These are phyloP conservation scores for Kandelia obovata DNA, from an alignment of 345 rosid genomes.

Conservation along the genomic window DNA sequence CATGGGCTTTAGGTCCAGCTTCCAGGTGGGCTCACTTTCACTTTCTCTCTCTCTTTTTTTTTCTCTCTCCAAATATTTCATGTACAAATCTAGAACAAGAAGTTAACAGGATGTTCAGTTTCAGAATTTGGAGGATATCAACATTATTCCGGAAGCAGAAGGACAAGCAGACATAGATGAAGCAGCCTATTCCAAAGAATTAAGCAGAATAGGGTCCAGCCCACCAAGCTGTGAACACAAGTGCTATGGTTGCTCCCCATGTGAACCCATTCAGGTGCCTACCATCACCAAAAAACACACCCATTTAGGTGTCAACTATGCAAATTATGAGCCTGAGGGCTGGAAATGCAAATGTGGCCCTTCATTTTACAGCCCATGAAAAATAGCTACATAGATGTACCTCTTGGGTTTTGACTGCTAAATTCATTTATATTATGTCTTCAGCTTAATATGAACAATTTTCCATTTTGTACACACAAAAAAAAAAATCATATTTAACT, in stretches of 20 bases:
- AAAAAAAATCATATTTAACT: too few relatives aligned
- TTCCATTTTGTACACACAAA: too few relatives aligned
- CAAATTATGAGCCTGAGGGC: conserved; percentile 79
- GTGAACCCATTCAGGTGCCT: conserved; percentile 75
- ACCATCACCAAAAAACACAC: conserved; percentile 28
- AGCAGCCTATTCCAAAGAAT: conserved; percentile 18
- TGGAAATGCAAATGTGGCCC: conserved; percentile 91
- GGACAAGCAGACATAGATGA: conserved; percentile 10
- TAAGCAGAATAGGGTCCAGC: conserved; percentile 59
- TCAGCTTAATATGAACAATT: too few relatives aligned
- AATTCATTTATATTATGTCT: too few relatives aligned
- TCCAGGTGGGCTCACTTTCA: conserved; percentile 6
- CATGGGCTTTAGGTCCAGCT: not conserved
- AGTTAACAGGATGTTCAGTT: not conserved
- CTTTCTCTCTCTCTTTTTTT: not conserved
- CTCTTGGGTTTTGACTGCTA: too few relatives aligned
- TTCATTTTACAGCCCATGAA: conserved; percentile 50
- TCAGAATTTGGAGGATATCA: conserved; percentile 11
- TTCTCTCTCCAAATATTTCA: not conserved
- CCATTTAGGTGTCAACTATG: conserved; percentile 42
- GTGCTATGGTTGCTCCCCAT: conserved; percentile 73
- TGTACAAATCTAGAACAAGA: not conserved
- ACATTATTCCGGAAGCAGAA: conserved; percentile 13
- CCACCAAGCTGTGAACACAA: conserved; percentile 77
- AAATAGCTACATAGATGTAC: not conserved